Evolutionary conservation across 495 filamentous ascomycete species (phyloP), one percentile per base, ranked within the genome.

Genomic region (Podospora bellae-mahoneyi): DNA sequence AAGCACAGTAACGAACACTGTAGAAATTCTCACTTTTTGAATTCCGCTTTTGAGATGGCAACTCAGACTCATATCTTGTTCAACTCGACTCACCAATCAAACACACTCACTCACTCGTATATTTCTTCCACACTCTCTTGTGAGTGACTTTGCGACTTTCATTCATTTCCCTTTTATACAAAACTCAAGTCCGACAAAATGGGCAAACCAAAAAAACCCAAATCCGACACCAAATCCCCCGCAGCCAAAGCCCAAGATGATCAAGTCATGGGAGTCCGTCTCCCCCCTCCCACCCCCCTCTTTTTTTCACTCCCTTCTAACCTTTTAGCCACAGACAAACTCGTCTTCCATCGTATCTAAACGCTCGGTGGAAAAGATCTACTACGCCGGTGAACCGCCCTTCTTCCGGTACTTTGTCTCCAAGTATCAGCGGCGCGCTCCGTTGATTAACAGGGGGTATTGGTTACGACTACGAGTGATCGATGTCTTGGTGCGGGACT

Each of bases 341-440:
- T 92, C 87, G 75, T 92, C 90, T 77, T 93, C 90, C 72, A 96
- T 97, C 72, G 89, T 92, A 54, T 96, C 92, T 28, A 97, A 97
- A 76, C 85, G 92, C 67, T 93, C 91, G 71, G 92, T 97, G 32
- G 92, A 96, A 75, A 87, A 88, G 72, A 83, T 95, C 20, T 97
- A 97, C 78, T 89, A 89, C 71, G 77, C 85, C 10, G 1, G 32
- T 18, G 78, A 94, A 69, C 86, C 90, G 20, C 88, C 93, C 74
- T 96, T 92, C 82, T 93, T 95, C 71, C 89, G 90, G 16, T 88
- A 89, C 73, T 97, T 97, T 76, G 92, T 96, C 30, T 88, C 87
- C 73, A 96, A 94, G 77, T 89, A 90, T 61, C 87, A 90, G 78
- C 83, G 92, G 65, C 83, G 93, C 27, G 86, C 91, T 19, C 94